Evolutionary conservation across 148 eudicot genomes (phyloP), one percentile per base, ranked within the genome.

Genomic region (Fallopia convolvulus): DNA sequence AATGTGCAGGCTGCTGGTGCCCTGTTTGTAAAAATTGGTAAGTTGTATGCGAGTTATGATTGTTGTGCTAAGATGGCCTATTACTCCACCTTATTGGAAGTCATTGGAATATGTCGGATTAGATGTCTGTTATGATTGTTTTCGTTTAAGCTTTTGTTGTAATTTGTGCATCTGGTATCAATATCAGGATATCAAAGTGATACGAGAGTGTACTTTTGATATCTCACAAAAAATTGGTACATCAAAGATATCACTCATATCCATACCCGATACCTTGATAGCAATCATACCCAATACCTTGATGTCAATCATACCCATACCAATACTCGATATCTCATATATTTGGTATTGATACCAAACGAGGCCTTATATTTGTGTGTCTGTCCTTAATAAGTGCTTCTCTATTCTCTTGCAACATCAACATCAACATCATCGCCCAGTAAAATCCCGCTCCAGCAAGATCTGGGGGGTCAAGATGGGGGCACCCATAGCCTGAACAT

Each of bases 1-100:
- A 77, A 58, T 72, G 58, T 90, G 89, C 92, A 95, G 99, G 99
- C 99, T 48, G 99, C 99, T 77, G 97, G 97, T 61, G 94, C 99
- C 70, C 78, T 95, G 70, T 91, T 93, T 7, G 89, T 95, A 20
- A 91, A 88, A 79, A 95, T 95, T 50, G 97, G 99, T 92, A 81
- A 85, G 94, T 13, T 48, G 41, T 4, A 41, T 32, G 15, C 10
- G 70, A 30, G 39, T 65, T 7, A 65, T 23, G 13, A 65, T 30
- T 36, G 13, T 66, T 30, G 11, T 61, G 1, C 70, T 23, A 61
- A 61, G 2, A 26, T 61, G 15, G 30, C 39, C 33, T 61, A 3
- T 0, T 61, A 61, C 39, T 33, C 39, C 39, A 36, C 46, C 44
- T 68, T 68, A 15, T 36, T 36, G 72, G 21, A 36, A 33, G 72